Percentiles rank a stretch among this genome's conserved stretches.
These are phyloP conservation scores for Podila horticola DNA, from an alignment of 192 early-diverging fungal genomes.

Conservation along the genomic window DNA sequence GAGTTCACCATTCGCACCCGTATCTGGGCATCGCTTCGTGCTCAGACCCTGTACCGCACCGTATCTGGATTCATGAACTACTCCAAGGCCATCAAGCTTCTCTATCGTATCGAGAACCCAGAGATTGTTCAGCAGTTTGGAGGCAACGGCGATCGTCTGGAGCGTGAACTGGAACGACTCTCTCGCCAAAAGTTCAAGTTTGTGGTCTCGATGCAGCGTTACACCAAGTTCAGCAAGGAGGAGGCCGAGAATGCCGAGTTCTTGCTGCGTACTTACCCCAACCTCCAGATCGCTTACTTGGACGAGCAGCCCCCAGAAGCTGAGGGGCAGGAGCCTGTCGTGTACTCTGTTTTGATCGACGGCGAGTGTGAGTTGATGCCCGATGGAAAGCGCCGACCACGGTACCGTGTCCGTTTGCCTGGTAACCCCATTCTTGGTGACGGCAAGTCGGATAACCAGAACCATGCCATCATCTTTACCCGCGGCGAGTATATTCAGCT, in stretches of 20 bases:
- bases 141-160: conserved; percentile 68
- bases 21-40: conserved; percentile 84
- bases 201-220: conserved; percentile 84
- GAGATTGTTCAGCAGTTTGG: conserved; percentile 69
- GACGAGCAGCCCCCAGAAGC: conserved; percentile 68
- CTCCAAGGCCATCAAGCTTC: conserved; percentile 77
- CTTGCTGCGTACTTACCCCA: conserved; percentile 74
- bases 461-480: conserved; percentile 81
- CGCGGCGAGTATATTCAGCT: conserved; percentile 87
- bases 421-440: conserved; percentile 87
- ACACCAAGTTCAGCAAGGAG: conserved; percentile 75
- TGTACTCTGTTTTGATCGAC: conserved; percentile 75
- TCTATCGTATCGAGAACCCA: conserved; percentile 80
- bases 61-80: conserved; percentile 88
- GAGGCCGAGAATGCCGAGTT: conserved; percentile 77
- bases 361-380: conserved; percentile 70
- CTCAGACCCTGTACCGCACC: conserved; percentile 85
- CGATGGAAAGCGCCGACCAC: conserved; percentile 75
- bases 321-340: conserved; percentile 61
- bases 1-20: conserved; percentile 83
- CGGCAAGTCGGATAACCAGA: conserved; percentile 89
- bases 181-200: conserved; percentile 80
- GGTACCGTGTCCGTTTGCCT: conserved; percentile 76
- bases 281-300: conserved; percentile 78
- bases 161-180: conserved; percentile 70